Base-by-base conservation (phyloP, 345 rosid species). In the Rhodamnia argentea region DNA sequence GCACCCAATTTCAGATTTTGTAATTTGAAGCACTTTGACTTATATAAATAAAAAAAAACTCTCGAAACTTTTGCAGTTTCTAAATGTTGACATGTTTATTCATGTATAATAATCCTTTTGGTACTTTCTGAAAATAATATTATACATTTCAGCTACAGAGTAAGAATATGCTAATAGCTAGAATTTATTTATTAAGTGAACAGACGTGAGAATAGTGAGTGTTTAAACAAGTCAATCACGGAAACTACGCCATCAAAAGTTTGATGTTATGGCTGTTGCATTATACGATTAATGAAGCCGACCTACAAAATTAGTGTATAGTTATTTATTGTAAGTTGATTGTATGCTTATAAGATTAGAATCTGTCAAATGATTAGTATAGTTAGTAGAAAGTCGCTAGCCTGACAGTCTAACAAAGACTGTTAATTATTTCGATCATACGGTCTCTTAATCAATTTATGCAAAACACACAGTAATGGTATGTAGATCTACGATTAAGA, bases 311-410 rank as follows among this genome's bases (percentile, higher is more conserved):
- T 29, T 37, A 14, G 32, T 62, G 22, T 7, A 62, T 7, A 3
- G 75, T 29, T 20, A 27, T 62, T 62, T 29, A 62, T 62, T 7
- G 22, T 14, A 29, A 7, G 75, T 13, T 7, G 13, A 59, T 11
- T 2, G 37, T 1, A 59, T n/a, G 70, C 3, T n/a, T 27, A n/a
- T 59, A 29, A 59, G n/a, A 59, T 59, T 59, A 13, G 15, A 6
- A 59, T 59, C 16, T 3, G 0, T n/a, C 70, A 5, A 0, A 59
- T 0, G 32, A 2, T 59, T 59, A 2, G 32, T 59, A n/a, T n/a
- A n/a, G 32, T 5, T 2, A 0, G n/a, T 59, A 26, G 60, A 13
- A 12, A 26, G 8, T 5, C 7, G 44, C 1, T 42, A 42, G 44
- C 44, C 44, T 42, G 5, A 42, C 44, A 42, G 5, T 40, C 42